phyloP scores from a whole-genome alignment of 495 filamentous ascomycete genomes.

The Penicillium nucicola region DNA sequence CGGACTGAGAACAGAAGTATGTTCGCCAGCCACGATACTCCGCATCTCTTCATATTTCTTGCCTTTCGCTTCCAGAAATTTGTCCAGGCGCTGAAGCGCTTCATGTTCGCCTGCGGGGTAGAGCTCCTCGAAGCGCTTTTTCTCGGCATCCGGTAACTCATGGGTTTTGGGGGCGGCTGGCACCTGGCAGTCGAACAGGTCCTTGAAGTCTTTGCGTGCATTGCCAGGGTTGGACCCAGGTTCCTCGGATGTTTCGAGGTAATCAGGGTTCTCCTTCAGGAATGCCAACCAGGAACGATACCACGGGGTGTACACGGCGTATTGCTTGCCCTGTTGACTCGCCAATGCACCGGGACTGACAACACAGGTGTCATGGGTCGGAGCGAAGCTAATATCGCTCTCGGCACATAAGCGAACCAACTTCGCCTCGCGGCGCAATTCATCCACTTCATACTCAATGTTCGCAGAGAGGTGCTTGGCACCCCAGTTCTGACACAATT shows the following conservation, averaged over 20 bases:
- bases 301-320: constrained; percentile 84
- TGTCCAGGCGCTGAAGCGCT: constrained; percentile 60
- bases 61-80: constrained; percentile 68
- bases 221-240: constrained; percentile 59
- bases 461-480: constrained; percentile 60
- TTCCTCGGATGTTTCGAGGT: constrained; percentile 56
- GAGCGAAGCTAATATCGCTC: constrained; percentile 59
- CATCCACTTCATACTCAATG: constrained; percentile 60
- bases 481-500: constrained; percentile 69
- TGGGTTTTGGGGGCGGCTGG: constrained; percentile 67
- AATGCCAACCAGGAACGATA: constrained; percentile 71
- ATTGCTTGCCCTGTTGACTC: constrained; percentile 69
- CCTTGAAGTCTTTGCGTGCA: constrained; percentile 48
- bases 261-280: constrained; percentile 62
- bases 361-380: constrained; percentile 76
- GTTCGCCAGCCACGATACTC: constrained; percentile 56
- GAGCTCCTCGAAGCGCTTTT: constrained; percentile 50
- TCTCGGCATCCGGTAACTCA: constrained; percentile 55
- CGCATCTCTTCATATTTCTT: constrained; percentile 57
- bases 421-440: constrained; percentile 63
- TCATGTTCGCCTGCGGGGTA: constrained; percentile 84
- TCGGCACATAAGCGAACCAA: constrained; percentile 58
- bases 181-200: constrained; percentile 62
- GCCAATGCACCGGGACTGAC: constrained; percentile 67
- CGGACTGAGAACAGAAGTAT: constrained; percentile 72